Conservation (phyloP, 2,329 filamentous ascomycete genomes). For the Stagonosporopsis vannaccii region DNA sequence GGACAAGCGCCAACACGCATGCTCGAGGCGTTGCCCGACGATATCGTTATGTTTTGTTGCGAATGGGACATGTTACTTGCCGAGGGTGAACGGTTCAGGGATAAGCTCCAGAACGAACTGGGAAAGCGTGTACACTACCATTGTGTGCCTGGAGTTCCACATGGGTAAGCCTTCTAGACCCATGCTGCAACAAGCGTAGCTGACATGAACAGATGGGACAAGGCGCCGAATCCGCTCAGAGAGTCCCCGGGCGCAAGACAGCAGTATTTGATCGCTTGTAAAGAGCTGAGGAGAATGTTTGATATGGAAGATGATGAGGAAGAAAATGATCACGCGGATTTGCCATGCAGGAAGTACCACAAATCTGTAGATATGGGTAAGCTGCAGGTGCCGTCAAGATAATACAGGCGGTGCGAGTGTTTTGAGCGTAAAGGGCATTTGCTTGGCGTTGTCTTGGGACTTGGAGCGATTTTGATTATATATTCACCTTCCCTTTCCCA, state of each 20-base stretch:
- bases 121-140: slow-evolving; percentile 66
- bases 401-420: neutral
- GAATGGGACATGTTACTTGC: slow-evolving; percentile 73
- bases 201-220: slow-evolving; percentile 65
- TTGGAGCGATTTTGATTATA: neutral
- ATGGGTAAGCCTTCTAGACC: neutral
- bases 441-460: neutral
- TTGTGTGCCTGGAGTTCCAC: slow-evolving; percentile 62
- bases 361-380: slow-evolving; percentile 15
- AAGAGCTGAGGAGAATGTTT: slow-evolving; percentile 57
- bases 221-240: slow-evolving; percentile 67
- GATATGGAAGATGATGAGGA: slow-evolving; percentile 41
- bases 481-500: neutral
- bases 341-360: slow-evolving; percentile 12
- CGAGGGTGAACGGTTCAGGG: slow-evolving; percentile 68
- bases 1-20: slow-evolving; percentile 62
- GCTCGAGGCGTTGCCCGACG: slow-evolving; percentile 63
- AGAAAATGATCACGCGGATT: slow-evolving; percentile 9
- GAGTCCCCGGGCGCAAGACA: slow-evolving; percentile 60
- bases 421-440: neutral
- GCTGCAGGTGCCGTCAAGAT: slow-evolving; percentile 10
- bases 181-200: neutral
- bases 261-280: slow-evolving; percentile 63
- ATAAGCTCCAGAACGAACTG: slow-evolving; percentile 61
- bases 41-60: slow-evolving; percentile 68